phyloP scores from a whole-genome alignment of 1,284 basidiomycete species.

The Pterulicium gracile region DNA sequence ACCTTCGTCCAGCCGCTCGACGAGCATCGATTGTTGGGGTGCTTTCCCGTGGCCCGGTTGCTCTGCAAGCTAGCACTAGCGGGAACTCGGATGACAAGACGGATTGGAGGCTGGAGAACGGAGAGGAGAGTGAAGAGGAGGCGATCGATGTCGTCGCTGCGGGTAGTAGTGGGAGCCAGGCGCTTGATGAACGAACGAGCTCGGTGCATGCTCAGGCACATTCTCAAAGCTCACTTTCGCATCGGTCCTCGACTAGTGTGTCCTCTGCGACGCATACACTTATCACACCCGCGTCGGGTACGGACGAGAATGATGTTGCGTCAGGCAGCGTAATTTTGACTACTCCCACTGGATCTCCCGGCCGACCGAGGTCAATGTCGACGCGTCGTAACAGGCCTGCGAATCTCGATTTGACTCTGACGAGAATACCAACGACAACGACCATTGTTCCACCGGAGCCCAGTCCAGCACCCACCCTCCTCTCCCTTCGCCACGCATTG shows the following conservation, averaged over 20 bases:
- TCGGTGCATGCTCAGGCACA: constrained; percentile 23
- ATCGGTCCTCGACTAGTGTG: constrained; percentile 17
- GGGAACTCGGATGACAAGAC: constrained; percentile 40
- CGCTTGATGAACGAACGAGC: constrained; percentile 73
- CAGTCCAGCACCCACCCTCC: constrained; percentile 51
- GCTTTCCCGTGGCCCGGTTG: constrained; percentile 29
- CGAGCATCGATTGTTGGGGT: constrained; percentile 52
- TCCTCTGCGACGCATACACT: constrained; percentile 12
- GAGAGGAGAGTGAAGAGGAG: constrained; percentile 66
- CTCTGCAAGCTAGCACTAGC: constrained; percentile 14
- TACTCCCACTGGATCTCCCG: constrained; percentile 31
- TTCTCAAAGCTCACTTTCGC: no score
- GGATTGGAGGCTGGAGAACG: constrained; percentile 41
- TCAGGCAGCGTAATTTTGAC: no score
- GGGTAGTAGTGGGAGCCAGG: constrained; percentile 65
- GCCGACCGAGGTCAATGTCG: background rate
- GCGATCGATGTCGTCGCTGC: constrained; percentile 72
- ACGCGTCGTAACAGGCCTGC: constrained; percentile 32
- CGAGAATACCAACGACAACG: constrained; percentile 22
- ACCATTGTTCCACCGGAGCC: constrained; percentile 32
- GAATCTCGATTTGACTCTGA: constrained; percentile 48
- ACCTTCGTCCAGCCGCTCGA: constrained; percentile 29
- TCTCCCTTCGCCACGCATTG: constrained; percentile 54
- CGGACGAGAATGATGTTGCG: constrained; percentile 18
- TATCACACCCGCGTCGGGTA: constrained; percentile 14